phyloP scores from a whole-genome alignment of 2,329 filamentous ascomycete species.

The Aspergillus sp. region DNA sequence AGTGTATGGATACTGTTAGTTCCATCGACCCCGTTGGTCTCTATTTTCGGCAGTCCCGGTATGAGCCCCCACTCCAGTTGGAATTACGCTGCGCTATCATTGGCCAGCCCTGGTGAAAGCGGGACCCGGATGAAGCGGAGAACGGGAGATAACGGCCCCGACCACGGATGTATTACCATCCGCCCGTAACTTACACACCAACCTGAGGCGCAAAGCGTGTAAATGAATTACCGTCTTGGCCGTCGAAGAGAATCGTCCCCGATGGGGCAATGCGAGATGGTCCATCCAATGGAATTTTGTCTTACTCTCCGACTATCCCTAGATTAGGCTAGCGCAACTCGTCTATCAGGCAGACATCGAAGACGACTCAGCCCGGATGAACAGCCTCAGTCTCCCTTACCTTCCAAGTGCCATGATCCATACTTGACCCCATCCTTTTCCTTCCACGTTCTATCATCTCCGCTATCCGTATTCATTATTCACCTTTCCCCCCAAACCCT shows the following conservation, averaged over 20 bases:
- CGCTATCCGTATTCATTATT: neutral
- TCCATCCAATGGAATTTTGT: neutral
- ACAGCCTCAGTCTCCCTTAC: slow-evolving; percentile 23
- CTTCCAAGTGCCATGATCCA: slow-evolving; percentile 13
- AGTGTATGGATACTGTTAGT: neutral
- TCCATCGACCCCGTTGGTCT: neutral
- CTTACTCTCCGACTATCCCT: slow-evolving; percentile 11
- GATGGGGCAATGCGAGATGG: neutral
- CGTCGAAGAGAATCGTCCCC: slow-evolving; percentile 2
- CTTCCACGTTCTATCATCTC: slow-evolving; percentile 1
- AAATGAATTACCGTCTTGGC: neutral
- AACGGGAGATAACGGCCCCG: slow-evolving; percentile 14
- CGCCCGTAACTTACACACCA: neutral
- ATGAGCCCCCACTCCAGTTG: neutral
- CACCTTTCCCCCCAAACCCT: neutral
- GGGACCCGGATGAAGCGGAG: slow-evolving; percentile 6
- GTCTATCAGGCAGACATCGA: slow-evolving; percentile 45
- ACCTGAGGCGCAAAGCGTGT: neutral
- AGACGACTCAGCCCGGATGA: slow-evolving; percentile 30
- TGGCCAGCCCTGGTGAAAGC: neutral
- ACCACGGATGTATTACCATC: slow-evolving; percentile 1
- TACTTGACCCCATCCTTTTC: slow-evolving; percentile 8
- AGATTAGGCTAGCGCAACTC: slow-evolving; percentile 26
- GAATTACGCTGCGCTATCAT: neutral
- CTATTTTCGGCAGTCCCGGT: slow-evolving; percentile 4